Percentiles rank a stretch among this genome's conserved stretches.
These are phyloP conservation scores for Sporothrix phasma DNA, from an alignment of 2,329 filamentous ascomycete species.

Conservation along the genomic window DNA sequence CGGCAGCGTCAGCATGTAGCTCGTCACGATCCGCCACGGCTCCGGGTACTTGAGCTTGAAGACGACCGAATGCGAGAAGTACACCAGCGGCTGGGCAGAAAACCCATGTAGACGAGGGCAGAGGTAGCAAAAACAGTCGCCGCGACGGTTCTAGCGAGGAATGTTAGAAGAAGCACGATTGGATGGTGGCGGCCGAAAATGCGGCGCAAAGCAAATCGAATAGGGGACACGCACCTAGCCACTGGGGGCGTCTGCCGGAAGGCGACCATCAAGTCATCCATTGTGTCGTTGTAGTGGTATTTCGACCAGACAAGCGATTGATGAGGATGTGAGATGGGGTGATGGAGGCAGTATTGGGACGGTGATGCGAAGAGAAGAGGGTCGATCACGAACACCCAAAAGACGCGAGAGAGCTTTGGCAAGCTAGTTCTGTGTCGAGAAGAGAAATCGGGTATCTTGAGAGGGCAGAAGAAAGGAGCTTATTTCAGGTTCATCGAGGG, in stretches of 20 bases:
- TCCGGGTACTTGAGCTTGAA: conserved; percentile 45
- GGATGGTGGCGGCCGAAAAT: no score
- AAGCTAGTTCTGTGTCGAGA: not conserved
- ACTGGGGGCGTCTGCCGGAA: conserved; percentile 35
- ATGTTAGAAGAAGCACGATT: not conserved
- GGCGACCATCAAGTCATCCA: conserved; percentile 32
- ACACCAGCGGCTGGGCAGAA: conserved; percentile 42
- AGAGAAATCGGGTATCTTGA: not conserved
- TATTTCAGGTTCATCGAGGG: conserved; percentile 16
- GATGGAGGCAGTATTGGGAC: not conserved
- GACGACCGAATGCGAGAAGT: conserved; percentile 44
- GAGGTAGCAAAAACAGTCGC: conserved; percentile 55
- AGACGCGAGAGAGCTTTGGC: not conserved
- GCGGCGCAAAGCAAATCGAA: not conserved
- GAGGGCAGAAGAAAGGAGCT: not conserved
- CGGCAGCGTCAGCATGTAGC: conserved; percentile 34
- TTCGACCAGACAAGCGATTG: not conserved
- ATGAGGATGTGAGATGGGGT: not conserved
- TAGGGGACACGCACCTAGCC: conserved; percentile 27
- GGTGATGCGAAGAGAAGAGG: not conserved
- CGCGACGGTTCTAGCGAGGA: conserved; percentile 50
- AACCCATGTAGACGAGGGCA: conserved; percentile 45
- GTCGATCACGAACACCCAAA: not conserved
- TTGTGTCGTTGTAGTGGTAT: conserved; percentile 19
- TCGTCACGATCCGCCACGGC: conserved; percentile 35